phyloP scores from a whole-genome alignment of 768 basidiomycete species.

The Boletellus ananas region DNA sequence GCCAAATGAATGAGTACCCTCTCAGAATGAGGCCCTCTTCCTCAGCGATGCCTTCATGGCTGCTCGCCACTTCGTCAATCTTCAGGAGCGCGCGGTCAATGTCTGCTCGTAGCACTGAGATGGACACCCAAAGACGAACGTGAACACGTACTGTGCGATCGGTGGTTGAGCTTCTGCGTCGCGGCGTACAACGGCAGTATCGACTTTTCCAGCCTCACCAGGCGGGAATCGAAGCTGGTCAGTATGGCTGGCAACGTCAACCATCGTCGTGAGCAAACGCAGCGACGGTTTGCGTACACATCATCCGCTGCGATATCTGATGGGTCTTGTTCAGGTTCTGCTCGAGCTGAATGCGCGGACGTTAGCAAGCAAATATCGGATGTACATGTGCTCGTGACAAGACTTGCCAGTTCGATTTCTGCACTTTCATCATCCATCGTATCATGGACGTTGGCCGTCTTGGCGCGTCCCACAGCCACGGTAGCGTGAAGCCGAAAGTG shows the following conservation, averaged over 20 bases:
- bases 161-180: slow-evolving; percentile 68
- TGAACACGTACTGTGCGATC: slow-evolving; percentile 60
- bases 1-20: slow-evolving; percentile 44
- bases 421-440: slow-evolving; percentile 27
- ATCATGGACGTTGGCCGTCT: too few species aligned
- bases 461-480: not conserved
- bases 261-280: not conserved
- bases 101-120: slow-evolving; percentile 42
- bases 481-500: not conserved
- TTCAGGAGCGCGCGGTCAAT: slow-evolving; percentile 75
- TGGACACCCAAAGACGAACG: not conserved
- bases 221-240: slow-evolving; percentile 76
- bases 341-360: slow-evolving; percentile 52
- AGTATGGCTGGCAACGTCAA: slow-evolving; percentile 61
- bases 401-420: slow-evolving; percentile 23
- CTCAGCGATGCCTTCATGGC: slow-evolving; percentile 67
- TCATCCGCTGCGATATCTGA: slow-evolving; percentile 84
- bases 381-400: not conserved
- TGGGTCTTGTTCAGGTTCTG: slow-evolving; percentile 85
- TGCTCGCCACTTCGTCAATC: slow-evolving; percentile 76
- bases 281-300: slow-evolving; percentile 46
- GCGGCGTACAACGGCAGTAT: slow-evolving; percentile 80
- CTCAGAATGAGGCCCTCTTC: slow-evolving; percentile 78
- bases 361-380: not conserved
- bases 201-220: slow-evolving; percentile 81